Conservation (phyloP, 1,139 yeast species). For the Geotrichum carabidarum region DNA sequence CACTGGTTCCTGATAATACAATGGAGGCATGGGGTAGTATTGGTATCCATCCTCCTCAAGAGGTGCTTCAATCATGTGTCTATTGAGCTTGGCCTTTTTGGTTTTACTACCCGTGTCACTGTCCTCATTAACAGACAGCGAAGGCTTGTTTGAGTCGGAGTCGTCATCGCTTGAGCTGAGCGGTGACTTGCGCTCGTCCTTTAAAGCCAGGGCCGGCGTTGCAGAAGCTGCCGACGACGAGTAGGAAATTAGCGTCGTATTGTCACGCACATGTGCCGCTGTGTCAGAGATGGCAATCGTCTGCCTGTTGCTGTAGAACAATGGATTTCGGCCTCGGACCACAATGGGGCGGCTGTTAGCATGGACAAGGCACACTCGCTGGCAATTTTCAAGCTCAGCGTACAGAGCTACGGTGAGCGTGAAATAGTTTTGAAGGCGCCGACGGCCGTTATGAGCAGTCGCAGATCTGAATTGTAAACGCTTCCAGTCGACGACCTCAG, state of each 20-base stretch:
- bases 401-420: constrained; percentile 46
- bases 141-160: not conserved
- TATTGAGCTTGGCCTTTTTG: constrained; percentile 11
- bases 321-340: constrained; percentile 62
- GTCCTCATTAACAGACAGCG: constrained; percentile 15
- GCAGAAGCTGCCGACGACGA: not conserved
- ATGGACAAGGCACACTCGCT: constrained; percentile 28
- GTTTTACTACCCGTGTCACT: constrained; percentile 8
- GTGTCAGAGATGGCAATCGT: constrained; percentile 36
- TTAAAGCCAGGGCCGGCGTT: not conserved
- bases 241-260: not conserved
- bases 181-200: constrained; percentile 7
- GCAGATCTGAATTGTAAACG: constrained; percentile 53
- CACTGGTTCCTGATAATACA: constrained; percentile 55
- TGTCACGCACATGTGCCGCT: not conserved
- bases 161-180: constrained; percentile 7
- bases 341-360: constrained; percentile 47
- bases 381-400: constrained; percentile 33
- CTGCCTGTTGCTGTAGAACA: constrained; percentile 54
- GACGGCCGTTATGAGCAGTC: constrained; percentile 62
- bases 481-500: constrained; percentile 39
- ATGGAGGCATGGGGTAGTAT: constrained; percentile 53
- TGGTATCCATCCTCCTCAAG: constrained; percentile 36
- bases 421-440: constrained; percentile 53
- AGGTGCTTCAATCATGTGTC: constrained; percentile 18